Percentiles rank a stretch among this genome's conserved stretches.
These are phyloP conservation scores for Rhodocollybia butyracea DNA, from an alignment of 768 basidiomycete genomes.

Conservation along the genomic window DNA sequence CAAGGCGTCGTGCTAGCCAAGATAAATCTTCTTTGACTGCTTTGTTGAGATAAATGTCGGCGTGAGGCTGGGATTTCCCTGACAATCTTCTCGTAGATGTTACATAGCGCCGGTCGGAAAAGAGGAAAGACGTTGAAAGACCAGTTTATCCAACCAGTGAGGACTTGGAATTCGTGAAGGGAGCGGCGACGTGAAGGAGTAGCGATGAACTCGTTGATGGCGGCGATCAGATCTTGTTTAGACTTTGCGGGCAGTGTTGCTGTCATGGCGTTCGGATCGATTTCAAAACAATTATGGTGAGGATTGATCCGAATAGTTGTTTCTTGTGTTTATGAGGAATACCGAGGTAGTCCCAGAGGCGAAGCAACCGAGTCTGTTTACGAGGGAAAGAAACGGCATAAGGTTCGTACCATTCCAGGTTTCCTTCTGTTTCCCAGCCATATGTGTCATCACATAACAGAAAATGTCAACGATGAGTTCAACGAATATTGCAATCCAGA, in stretches of 20 bases:
- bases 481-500: background rate
- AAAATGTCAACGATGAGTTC: too few species aligned
- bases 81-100: conserved; percentile 21
- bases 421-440: background rate
- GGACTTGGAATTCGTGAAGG: conserved; percentile 13
- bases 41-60: conserved; percentile 14
- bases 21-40: conserved; percentile 13
- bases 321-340: conserved; percentile 26
- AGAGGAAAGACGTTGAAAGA: conserved; percentile 24
- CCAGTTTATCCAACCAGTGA: conserved; percentile 24
- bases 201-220: background rate
- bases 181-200: background rate
- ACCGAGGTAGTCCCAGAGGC: conserved; percentile 26
- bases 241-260: conserved; percentile 8
- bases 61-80: conserved; percentile 15
- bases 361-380: conserved; percentile 21
- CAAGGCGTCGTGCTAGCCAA: conserved; percentile 17
- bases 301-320: conserved; percentile 18
- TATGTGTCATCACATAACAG: background rate
- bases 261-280: conserved; percentile 19
- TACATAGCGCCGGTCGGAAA: conserved; percentile 17
- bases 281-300: conserved; percentile 23
- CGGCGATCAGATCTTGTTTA: background rate
- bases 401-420: background rate
- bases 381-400: conserved; percentile 9